These are phyloP conservation scores for Camelina neglecta DNA, from an alignment of 345 rosid genomes.

Conservation along the genomic window DNA sequence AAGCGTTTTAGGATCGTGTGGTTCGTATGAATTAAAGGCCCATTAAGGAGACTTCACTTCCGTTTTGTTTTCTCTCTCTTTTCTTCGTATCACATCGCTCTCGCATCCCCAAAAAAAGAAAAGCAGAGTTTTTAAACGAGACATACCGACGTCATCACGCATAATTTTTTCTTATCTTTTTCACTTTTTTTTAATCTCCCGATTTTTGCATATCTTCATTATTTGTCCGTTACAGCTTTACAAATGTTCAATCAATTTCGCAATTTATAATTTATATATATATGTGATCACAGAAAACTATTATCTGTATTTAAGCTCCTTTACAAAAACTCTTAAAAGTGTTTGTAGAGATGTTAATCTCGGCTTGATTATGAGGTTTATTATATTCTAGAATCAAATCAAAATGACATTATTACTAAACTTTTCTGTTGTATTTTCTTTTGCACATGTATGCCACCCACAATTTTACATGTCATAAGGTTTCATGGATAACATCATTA, in stretches of 20 bases:
- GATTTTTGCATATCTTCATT: background rate
- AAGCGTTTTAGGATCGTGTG: no score
- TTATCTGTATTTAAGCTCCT: background rate
- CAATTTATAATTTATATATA: no score
- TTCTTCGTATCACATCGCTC: background rate
- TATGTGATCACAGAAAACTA: background rate
- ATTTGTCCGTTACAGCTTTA: conserved; percentile 42
- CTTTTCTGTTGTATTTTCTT: background rate
- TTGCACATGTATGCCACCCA: conserved; percentile 31
- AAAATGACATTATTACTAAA: no score
- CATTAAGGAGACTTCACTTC: no score
- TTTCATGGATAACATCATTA: conserved; percentile 31
- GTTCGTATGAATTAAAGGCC: no score
- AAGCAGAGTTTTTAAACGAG: no score
- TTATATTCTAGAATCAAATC: no score
- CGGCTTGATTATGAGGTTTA: background rate
- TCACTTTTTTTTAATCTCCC: conserved; percentile 1
- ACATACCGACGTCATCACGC: conserved; percentile 36
- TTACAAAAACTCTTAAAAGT: no score
- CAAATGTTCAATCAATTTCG: no score
- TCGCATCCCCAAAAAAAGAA: conserved; percentile 31
- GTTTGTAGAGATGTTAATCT: background rate
- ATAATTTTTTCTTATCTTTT: background rate
- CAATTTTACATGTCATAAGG: conserved; percentile 11
- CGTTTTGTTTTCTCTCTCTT: no score